A percentile compares a stretch with the other conserved stretches of the same genome.
These are phyloP conservation scores for Arthroderma sp. DNA, from an alignment of 2,329 filamentous ascomycete genomes.

Conservation along the genomic window DNA sequence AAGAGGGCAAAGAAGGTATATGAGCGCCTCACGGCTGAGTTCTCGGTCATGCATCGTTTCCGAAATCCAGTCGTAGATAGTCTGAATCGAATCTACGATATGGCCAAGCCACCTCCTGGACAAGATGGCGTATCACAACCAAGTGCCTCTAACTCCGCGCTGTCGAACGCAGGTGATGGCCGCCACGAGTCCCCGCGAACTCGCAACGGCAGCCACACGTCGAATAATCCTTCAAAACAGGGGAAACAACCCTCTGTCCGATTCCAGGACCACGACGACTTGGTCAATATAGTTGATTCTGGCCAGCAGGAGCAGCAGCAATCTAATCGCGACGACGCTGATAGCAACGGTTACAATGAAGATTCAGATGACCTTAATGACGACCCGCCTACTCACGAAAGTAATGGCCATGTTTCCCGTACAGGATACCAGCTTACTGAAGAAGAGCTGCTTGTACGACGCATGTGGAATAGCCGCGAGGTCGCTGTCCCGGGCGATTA, in stretches of 20 bases:
- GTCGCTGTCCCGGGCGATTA: constrained; percentile 25
- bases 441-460: constrained; percentile 30
- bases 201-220: background rate
- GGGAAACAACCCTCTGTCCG: constrained; percentile 19
- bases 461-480: constrained; percentile 35
- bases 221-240: constrained; percentile 18
- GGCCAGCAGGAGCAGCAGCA: constrained; percentile 15
- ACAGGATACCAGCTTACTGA: constrained; percentile 22
- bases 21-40: constrained; percentile 33
- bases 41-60: constrained; percentile 36
- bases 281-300: constrained; percentile 16
- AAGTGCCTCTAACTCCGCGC: background rate
- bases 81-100: constrained; percentile 23
- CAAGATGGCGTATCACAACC: background rate
- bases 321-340: constrained; percentile 22
- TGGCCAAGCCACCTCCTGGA: background rate
- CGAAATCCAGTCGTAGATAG: constrained; percentile 35
- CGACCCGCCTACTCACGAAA: constrained; percentile 6
- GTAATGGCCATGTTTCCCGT: constrained; percentile 15
- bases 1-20: constrained; percentile 35
- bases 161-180: background rate
- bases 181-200: background rate
- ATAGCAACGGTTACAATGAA: constrained; percentile 7
- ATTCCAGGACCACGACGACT: constrained; percentile 25
- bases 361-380: constrained; percentile 6